Evolutionary conservation across 306 rosid species (phyloP), one percentile per base, ranked within the genome.

Genomic region (Lathyrus sativus): DNA sequence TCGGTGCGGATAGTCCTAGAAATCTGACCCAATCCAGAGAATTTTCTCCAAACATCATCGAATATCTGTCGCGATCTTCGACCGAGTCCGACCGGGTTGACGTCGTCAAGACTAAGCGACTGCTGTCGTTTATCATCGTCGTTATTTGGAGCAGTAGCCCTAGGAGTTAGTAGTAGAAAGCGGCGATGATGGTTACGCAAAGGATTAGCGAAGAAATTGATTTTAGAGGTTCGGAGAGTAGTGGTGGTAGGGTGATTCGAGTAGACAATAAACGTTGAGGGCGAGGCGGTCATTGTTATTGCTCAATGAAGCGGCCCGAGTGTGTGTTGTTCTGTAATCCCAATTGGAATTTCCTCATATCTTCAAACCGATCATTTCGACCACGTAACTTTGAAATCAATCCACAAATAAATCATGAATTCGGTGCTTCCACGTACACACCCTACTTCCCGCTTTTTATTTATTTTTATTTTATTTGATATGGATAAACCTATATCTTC

Each of bases 41-140:
- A 92, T 76, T 92, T 92, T 68, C 98, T 84, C 98, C 98, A 92
- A 24, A 90, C 91, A 68, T 92, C 96, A 59, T 92, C 96, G 50
- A 92, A 92, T 48, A 92, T 53, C 41, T 90, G 96, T 11, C 98
- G 82, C 10, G 98, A 92, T 67, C 72, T 82, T 45, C 96, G 80
- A 6, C 98, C 98, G 4, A 92, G 73, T 29, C 98, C 96, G 3
- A 92, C 98, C 1, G 98, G 98, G 41, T 92, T 92, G 42, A 92
- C 98, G 67, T 92, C 95, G 29, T 88, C 91, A 29, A 92, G 80
- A n/a, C 83, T 88, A 55, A 92, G 70, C 48, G 84, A 57, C 29
- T 71, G 79, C 66, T 74, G 83, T 5, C 8, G 62, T 22, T 57
- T 15, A 6, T 59, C 44, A n/a, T 33, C 65, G 2, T 45, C 9